Evolutionary conservation across 2,329 filamentous ascomycete species (phyloP), one percentile per base, ranked within the genome.

Genomic region (Beauveria bassiana): DNA sequence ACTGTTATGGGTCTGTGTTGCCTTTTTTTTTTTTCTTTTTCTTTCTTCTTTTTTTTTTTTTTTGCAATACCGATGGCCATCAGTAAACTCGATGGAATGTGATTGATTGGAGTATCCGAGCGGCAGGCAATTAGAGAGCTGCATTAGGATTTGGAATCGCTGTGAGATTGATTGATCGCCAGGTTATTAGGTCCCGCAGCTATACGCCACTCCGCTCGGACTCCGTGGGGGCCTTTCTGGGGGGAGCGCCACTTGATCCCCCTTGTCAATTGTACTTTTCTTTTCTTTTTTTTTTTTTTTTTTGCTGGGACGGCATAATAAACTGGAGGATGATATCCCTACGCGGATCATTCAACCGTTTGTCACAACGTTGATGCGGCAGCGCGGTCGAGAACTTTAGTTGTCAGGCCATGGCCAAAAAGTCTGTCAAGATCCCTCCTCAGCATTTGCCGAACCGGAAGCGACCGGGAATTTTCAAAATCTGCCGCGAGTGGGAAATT

Each of bases 171-270:
- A 51, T 59, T 51, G 56, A 51, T 58, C 53, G 53, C 55, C 55
- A 16, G 45, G 31, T 47, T 58, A 38, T 49, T 45, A 46, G 26
- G 56, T 59, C 56, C 56, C 56, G 56, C 52, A 55, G 18, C 22
- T 43, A 52, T 42, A 43, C 46, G 47, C 56, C 56, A 59, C 56
- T 18, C 56, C 56, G 56, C 56, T 59, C 56, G 56, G 56, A 59
- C 56, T 59, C 46, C 46, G 34, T 59, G 46, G 46, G 34, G 46
- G 31, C 31, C 12, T 34, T 34, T 28, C 7, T 10, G 38, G 20
- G 45, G 20, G 45, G 40, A 10, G n/a, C 7, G 16, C 51, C 52
- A 55, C 14, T 28, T 42, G 31, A 24, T 20, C 24, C 31, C 28
- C 28, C 22, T 38, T 31, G 24, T 34, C 54, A 58, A 20, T 58